Base-by-base conservation (phyloP, 305 asterid species). In the Fraxinus ornus region DNA sequence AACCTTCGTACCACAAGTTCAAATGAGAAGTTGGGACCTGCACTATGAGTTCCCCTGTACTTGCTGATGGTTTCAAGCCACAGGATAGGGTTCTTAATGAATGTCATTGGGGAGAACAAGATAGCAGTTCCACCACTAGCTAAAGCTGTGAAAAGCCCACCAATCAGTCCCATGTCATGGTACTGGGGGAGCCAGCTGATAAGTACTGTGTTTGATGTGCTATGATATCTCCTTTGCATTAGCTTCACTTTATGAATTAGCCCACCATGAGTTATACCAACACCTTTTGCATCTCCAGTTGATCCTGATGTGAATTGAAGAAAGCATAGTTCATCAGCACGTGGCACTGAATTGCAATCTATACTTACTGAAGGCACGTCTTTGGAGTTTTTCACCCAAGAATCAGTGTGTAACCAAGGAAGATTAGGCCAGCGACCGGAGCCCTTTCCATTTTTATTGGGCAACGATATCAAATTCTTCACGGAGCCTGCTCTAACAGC, bases 91-190 rank as follows among this genome's bases (percentile, higher is more conserved):
- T 92, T 92, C 87, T 88, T 92, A 15, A 94, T 94, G 88, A 92
- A 94, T n/a, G 98, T 87, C 89, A 94, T 91, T 0, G 98, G 97
- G 36, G 97, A 94, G 72, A 94, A 92, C 62, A 94, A 60, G 3
- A 94, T 4, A 4, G 97, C 94, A 32, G 89, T 84, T 81, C 92
- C 97, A n/a, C 97, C 98, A 73, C 94, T 91, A 6, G 92, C 97
- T 85, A 94, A 76, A 49, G 93, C 86, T 1, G 95, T 92, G 86
- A 94, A 94, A 75, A 94, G 91, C 68, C 98, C 98, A 1, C 98
- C 98, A n/a, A 94, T 94, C 71, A 94, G 82, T 52, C 98, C 98
- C 98, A 94, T 94, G 88, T 92, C 97, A 81, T 94, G 98, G 79
- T 94, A 94, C 66, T 94, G 97, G 2, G 97, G 98, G 81, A 94